These are phyloP conservation scores for Rhododendron ovatum DNA, from an alignment of 148 eudicot species.

Conservation along the genomic window DNA sequence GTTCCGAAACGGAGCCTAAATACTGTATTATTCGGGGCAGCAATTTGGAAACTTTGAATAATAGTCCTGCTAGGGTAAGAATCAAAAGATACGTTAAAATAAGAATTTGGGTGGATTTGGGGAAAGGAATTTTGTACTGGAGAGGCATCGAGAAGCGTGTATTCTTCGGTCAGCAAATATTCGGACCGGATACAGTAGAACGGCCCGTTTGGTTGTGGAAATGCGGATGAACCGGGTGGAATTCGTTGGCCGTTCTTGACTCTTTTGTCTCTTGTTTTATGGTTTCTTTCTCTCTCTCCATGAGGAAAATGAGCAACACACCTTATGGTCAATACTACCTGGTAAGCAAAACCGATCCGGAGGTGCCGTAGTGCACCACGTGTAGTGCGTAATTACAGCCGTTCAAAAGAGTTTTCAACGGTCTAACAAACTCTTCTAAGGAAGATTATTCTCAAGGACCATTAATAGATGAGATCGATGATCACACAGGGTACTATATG, in stretches of 20 bases:
- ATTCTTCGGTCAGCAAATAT: conserved; percentile 17
- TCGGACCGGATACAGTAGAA: conserved; percentile 5
- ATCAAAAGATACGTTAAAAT: not conserved
- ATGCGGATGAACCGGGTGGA: not conserved
- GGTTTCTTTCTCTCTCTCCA: not conserved
- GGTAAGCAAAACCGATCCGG: not conserved
- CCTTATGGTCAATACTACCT: not conserved
- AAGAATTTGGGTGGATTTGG: conserved; percentile 1
- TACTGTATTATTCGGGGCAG: not conserved
- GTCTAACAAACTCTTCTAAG: no score
- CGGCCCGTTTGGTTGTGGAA: not conserved
- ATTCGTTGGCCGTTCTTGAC: not conserved
- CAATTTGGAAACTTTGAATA: not conserved
- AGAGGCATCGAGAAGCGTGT: conserved; percentile 12
- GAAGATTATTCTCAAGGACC: no score
- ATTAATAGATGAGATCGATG: no score
- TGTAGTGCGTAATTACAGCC: no score
- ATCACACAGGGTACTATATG: no score
- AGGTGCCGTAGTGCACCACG: no score
- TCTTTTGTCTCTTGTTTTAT: not conserved
- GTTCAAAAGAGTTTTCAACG: no score
- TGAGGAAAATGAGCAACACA: not conserved
- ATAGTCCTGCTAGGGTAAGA: not conserved
- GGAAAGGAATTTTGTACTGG: conserved; percentile 18
- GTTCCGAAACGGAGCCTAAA: no score